phyloP scores from a whole-genome alignment of 1,139 yeast genomes.

The Candida sp. region DNA sequence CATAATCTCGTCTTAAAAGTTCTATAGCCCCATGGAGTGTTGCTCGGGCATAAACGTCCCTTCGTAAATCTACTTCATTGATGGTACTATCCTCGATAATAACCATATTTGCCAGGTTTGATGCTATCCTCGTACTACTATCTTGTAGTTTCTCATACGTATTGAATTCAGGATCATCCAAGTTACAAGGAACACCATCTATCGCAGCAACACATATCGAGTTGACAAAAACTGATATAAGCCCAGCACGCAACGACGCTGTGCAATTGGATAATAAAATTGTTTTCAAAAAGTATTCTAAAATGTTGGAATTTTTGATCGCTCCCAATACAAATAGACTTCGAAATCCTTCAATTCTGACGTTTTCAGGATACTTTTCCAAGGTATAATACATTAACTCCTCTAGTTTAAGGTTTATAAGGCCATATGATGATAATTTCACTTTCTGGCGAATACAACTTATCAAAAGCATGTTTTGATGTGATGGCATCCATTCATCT shows the following conservation, averaged over 20 bases:
- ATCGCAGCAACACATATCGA: slow-evolving; percentile 70
- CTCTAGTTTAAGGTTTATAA: slow-evolving; percentile 48
- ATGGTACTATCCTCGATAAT: slow-evolving; percentile 49
- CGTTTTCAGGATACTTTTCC: slow-evolving; percentile 44
- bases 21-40: slow-evolving; percentile 64
- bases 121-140: slow-evolving; percentile 10
- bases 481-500: slow-evolving; percentile 87
- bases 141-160: slow-evolving; percentile 26
- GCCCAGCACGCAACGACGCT: slow-evolving; percentile 46
- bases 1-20: slow-evolving; percentile 61
- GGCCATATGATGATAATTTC: slow-evolving; percentile 55
- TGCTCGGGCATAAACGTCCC: slow-evolving; percentile 39
- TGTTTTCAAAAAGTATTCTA: slow-evolving; percentile 60
- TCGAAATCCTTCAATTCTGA: slow-evolving; percentile 67
- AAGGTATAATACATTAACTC: slow-evolving; percentile 52
- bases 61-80: slow-evolving; percentile 42
- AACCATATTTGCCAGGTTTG: slow-evolving; percentile 33
- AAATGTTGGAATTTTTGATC: slow-evolving; percentile 55
- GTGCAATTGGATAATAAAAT: slow-evolving; percentile 53
- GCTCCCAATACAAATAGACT: slow-evolving; percentile 77
- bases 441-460: slow-evolving; percentile 60
- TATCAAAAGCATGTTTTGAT: slow-evolving; percentile 54
- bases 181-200: slow-evolving; percentile 50
- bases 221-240: slow-evolving; percentile 46
- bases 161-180: slow-evolving; percentile 61